Evolutionary conservation across 1,284 basidiomycete species (phyloP), one percentile per base, ranked within the genome.

Genomic region (Kwoniella shivajii): DNA sequence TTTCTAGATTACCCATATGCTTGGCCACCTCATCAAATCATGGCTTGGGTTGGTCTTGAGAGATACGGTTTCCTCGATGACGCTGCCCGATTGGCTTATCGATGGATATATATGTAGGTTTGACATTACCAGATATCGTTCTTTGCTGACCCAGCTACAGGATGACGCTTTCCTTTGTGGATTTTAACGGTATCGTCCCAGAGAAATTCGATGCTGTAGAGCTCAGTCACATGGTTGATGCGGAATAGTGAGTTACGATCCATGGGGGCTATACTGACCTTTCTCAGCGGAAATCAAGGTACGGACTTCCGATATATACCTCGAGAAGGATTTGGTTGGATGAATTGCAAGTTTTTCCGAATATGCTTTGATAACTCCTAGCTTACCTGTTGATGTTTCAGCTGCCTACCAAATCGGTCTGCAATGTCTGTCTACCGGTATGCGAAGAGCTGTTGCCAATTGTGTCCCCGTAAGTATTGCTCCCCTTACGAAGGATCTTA

Each of bases 161-260:
- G 68, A 74, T 80, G 70, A 80, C 78, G 9, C 64, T 74, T 7
- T 77, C 75, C 1, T 80, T 80, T 50, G 90, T 93, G 53, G 92
- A 97, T 78, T 96, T 96, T 79, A 97, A 97, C 73, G 94, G 94
- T 14, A 90, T 96, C 37, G 93, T 98, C 2, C 92, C 94, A 0
- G 94, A 98, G 81, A 98, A 98, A 87, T 98, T 97, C 74, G 94
- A 99, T 71, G 95, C 93, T 0, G 95, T 98, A 66, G 90, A 88
- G 74, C 83, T 95, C 20, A 93, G 90, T 3, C 94, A 97, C 78
- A 83, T 97, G 58, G 94, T 99, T 4, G 93, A 95, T 71, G 95
- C 95, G 42, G 95, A 99, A 80, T 98, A 98, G 73, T 74, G 50
- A 69, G 73, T 63, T 9, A 3, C 16, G 22, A 4, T 22, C 13